Evolutionary conservation across 2,329 filamentous ascomycete species (phyloP), one percentile per base, ranked within the genome.

Genomic region (Cordyceps cicadae): DNA sequence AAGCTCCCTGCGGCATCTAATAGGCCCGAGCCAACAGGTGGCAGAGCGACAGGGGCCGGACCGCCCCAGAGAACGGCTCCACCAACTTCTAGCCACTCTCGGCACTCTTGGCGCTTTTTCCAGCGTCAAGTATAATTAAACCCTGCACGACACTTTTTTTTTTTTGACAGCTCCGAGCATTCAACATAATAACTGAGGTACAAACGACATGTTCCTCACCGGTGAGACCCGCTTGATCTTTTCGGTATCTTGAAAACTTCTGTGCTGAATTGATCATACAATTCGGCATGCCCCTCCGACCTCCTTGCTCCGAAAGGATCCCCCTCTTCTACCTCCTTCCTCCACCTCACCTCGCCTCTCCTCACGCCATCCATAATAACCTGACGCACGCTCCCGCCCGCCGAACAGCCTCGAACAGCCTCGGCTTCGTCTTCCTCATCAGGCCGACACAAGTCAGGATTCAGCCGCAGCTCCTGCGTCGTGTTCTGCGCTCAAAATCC

Each of bases 1-100:
- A 59, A 54, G 60, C 60, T 62, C 60, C 60, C 7, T 39, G 11
- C 21, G 9, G n/a, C 7, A n/a, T 11, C 29, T 62, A 49, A 62
- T 62, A 54, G 60, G 60, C 37, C 32, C 26, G 32, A 21, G 48
- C 32, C 26, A 41, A n/a, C 48, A 39, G 54, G 43, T 34, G 41
- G 54, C 48, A 48, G 32, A 3, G 57, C 29, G 46, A 48, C 46
- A n/a, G 54, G 21, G 39, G 55, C n/a, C 7, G 17, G 34, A 29
- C n/a, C 37, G 37, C 59, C 48, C 46, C 43, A 55, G 29, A 41
- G 59, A 39, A 49, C 41, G 34, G 54, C 17, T 52, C 60, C 54
- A 55, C 60, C 54, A 54, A 54, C 59, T 32, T 29, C 24, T 43
- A 41, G 37, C 45, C 45, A 48, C 45, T 26, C 21, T 46, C 15